These are phyloP conservation scores for Gryganskiella cystojenkinii DNA, from an alignment of 192 early-diverging fungal species.

Conservation along the genomic window DNA sequence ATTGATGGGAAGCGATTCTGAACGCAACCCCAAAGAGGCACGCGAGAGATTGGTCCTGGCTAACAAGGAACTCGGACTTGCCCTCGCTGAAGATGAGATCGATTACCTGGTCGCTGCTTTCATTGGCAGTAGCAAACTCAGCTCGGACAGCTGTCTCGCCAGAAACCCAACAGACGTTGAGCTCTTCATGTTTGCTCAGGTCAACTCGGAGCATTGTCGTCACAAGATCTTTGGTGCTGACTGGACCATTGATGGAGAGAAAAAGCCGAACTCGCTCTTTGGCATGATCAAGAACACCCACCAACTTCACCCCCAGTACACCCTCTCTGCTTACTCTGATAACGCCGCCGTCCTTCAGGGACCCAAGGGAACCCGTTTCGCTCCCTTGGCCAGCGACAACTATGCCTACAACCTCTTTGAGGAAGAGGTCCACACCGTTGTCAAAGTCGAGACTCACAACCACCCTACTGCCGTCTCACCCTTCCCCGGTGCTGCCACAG, in stretches of 20 bases:
- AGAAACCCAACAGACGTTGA: slow-evolving; percentile 98
- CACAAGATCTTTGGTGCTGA: slow-evolving; percentile 99
- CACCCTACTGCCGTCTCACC: slow-evolving; percentile 99
- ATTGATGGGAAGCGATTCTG: slow-evolving; percentile 49
- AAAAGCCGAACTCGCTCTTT: slow-evolving; percentile 87
- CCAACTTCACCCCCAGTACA: slow-evolving; percentile 79
- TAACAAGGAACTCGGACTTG: slow-evolving; percentile 93
- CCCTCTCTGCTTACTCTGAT: slow-evolving; percentile 97
- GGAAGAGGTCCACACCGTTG: slow-evolving; percentile 89
- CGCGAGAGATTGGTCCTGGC: slow-evolving; percentile 76
- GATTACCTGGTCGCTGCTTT: slow-evolving; percentile 93
- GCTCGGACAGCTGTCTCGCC: slow-evolving; percentile 58
- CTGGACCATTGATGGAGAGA: slow-evolving; percentile 95
- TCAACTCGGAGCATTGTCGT: slow-evolving; percentile 99
- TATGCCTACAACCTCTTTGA: slow-evolving; percentile 70
- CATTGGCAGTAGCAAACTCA: slow-evolving; percentile 59
- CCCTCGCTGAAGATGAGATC: slow-evolving; percentile 96
- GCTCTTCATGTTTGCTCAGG: slow-evolving; percentile 99
- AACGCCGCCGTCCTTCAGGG: slow-evolving; percentile 97
- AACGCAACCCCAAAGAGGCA: slow-evolving; percentile 54
- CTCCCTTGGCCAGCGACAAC: slow-evolving; percentile 53
- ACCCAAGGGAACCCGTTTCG: slow-evolving; percentile 69
- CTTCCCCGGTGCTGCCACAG: slow-evolving; percentile 97
- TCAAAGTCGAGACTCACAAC: slow-evolving; percentile 99
- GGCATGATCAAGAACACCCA: slow-evolving; percentile 97